Evolutionary conservation across 495 filamentous ascomycete species (phyloP), one percentile per base, ranked within the genome.

Genomic region (Penicillium soppii): DNA sequence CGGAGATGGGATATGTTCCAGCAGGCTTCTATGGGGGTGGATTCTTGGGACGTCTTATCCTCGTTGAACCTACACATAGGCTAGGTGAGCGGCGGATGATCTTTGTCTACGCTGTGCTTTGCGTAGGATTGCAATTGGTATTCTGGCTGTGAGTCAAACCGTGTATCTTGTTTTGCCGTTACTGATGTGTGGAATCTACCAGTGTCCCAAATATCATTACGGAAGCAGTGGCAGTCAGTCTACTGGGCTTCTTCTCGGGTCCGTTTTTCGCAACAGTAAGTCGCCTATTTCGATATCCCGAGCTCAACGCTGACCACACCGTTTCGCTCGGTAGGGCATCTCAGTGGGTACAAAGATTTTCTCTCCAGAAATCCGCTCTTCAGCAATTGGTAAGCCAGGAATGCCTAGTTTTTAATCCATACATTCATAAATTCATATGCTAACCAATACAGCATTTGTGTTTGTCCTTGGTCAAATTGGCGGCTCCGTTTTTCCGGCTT

Each of bases 141-240:
- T 69, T 69, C 23, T 69, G 66, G 66, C 59, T 69, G 61, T 68
- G 51, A n/a, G 65, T n/a, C n/a, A n/a, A n/a, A n/a, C n/a, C n/a
- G n/a, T 50, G 2, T 19, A 19, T 1, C n/a, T 36, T 29, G 8
- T 22, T 2, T 36, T 17, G 12, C 29, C 33, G 17, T n/a, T 29
- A 21, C 41, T 43, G 21, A 43, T n/a, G 8, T 10, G 23, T 1
- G 3, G 15, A n/a, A 7, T 15, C 5, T 35, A 23, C 19, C 33
- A 69, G 63, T 6, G 63, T 69, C 0, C 66, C 66, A 5, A 60
- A 67, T 33, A 69, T 69, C 21, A 64, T 67, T 35, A 65, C 64
- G 15, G 66, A 65, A 46, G 63, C 66, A 33, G 64, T 67, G 5
- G 63, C 64, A 4, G 62, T 67, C 51, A 65, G 61, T 43, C 33